These are phyloP conservation scores for Tricholoma matsutake DNA, from an alignment of 768 basidiomycete species.

Conservation along the genomic window DNA sequence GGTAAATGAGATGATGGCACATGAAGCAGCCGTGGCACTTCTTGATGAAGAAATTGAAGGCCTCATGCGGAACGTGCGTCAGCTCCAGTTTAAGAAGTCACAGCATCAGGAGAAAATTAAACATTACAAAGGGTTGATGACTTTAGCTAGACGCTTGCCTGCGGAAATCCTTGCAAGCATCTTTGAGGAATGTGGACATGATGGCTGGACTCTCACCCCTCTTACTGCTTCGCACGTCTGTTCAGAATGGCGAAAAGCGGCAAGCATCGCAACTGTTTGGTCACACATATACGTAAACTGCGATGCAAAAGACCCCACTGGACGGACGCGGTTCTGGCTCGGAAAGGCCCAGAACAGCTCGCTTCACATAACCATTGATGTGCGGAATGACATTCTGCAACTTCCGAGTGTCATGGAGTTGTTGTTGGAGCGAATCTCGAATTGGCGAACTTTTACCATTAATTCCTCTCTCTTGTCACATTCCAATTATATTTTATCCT, in stretches of 20 bases:
- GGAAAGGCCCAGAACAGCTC: conserved; percentile 40
- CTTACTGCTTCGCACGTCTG: conserved; percentile 58
- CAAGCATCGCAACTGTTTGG: conserved; percentile 53
- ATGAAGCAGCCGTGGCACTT: conserved; percentile 38
- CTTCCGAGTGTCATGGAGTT: conserved; percentile 36
- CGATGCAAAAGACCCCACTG: conserved; percentile 38
- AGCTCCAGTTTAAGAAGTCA: conserved; percentile 40
- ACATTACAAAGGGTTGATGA: conserved; percentile 43
- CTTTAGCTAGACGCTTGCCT: conserved; percentile 55
- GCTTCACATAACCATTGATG: conserved; percentile 44
- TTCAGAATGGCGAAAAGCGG: conserved; percentile 54
- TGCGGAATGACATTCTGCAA: conserved; percentile 26
- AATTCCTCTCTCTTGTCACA: conserved; percentile 34
- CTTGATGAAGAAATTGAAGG: conserved; percentile 43
- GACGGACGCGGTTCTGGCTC: conserved; percentile 50
- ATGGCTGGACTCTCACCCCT: conserved; percentile 54
- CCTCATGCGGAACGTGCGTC: conserved; percentile 37
- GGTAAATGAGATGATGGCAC: conserved; percentile 22
- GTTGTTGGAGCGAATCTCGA: conserved; percentile 34
- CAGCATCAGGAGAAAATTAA: conserved; percentile 42
- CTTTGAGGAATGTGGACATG: conserved; percentile 47
- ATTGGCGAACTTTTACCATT: conserved; percentile 46
- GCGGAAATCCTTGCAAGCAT: conserved; percentile 52
- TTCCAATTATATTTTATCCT: conserved; percentile 36
- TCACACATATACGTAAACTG: conserved; percentile 51